Evolutionary conservation across 129 eudicot species (phyloP).

Genomic region (Apium graveolens): DNA sequence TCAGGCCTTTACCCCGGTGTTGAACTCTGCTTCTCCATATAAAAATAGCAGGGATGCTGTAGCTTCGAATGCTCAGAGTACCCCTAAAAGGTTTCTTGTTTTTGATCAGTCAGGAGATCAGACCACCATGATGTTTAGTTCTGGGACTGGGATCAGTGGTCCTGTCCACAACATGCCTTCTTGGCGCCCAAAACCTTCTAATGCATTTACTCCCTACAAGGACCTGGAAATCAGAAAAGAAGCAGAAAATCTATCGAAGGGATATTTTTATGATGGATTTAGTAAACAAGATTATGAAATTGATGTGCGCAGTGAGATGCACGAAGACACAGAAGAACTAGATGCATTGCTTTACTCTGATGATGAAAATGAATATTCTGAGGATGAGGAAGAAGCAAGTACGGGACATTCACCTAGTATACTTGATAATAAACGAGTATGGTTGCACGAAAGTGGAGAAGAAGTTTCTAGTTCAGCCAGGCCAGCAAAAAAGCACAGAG

Average conservation of each 20-base stretch:
- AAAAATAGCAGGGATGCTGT: slow-evolving; percentile 5
- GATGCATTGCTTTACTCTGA: slow-evolving; percentile 73
- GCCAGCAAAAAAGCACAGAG: slow-evolving; percentile 42
- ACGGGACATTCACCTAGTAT: slow-evolving; percentile 79
- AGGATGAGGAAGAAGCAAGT: slow-evolving; percentile 59
- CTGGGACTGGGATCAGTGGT: slow-evolving; percentile 32
- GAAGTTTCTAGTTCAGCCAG: slow-evolving; percentile 70
- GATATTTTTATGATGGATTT: slow-evolving; percentile 5
- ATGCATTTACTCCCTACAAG: slow-evolving; percentile 13
- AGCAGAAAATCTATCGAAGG: not conserved
- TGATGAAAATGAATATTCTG: slow-evolving; percentile 35
- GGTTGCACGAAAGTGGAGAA: slow-evolving; percentile 29
- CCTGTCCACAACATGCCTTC: slow-evolving; percentile 25
- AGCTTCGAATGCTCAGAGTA: not conserved
- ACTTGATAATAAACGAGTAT: slow-evolving; percentile 31
- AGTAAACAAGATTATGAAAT: slow-evolving; percentile 22
- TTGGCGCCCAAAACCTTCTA: slow-evolving; percentile 25
- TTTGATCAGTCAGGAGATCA: slow-evolving; percentile 76
- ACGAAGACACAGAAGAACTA: slow-evolving; percentile 70
- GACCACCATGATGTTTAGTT: slow-evolving; percentile 57
- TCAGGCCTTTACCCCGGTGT: slow-evolving; percentile 16
- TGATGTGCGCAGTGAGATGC: slow-evolving; percentile 43
- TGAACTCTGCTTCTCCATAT: slow-evolving; percentile 19
- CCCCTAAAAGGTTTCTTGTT: slow-evolving; percentile 58
- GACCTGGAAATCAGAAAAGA: slow-evolving; percentile 13